Percentiles rank a stretch among this genome's conserved stretches.
Conservation (phyloP, 305 asterid genomes). For the Solanum chacoense region DNA sequence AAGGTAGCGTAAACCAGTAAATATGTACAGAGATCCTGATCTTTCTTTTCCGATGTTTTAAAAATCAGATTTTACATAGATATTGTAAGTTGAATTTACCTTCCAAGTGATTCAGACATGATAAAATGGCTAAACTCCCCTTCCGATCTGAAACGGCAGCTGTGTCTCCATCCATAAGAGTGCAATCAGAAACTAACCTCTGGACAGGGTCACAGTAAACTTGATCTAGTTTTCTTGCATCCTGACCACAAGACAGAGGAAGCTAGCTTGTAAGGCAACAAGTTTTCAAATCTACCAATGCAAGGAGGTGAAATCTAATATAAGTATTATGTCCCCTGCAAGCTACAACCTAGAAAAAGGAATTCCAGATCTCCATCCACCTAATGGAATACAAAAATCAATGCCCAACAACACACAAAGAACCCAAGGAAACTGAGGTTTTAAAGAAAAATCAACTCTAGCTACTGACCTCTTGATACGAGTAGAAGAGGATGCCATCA, state of each 20-base stretch:
- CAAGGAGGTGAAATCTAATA: neutral
- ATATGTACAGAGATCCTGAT: neutral
- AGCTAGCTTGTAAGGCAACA: neutral
- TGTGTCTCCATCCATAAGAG: constrained; percentile 78
- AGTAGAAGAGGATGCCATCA: constrained; percentile 86
- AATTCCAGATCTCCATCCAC: neutral
- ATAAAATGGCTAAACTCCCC: constrained; percentile 77
- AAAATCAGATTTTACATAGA: neutral
- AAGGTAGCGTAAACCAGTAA: neutral
- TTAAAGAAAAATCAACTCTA: neutral
- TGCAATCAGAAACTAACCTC: constrained; percentile 92
- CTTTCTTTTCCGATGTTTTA: neutral
- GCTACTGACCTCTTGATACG: constrained; percentile 65
- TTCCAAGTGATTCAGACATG: constrained; percentile 59
- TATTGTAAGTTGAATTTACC: constrained; percentile 27
- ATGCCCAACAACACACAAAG: neutral
- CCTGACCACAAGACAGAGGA: constrained; percentile 39
- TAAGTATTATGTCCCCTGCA: neutral
- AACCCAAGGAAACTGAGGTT: neutral
- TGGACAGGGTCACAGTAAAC: constrained; percentile 88
- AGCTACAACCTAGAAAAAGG: neutral
- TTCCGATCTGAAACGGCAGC: constrained; percentile 88
- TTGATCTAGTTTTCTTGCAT: constrained; percentile 72
- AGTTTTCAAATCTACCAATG: neutral
- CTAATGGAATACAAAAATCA: neutral